phyloP scores from a whole-genome alignment of 768 basidiomycete genomes.

The Lactifluus echinatus region DNA sequence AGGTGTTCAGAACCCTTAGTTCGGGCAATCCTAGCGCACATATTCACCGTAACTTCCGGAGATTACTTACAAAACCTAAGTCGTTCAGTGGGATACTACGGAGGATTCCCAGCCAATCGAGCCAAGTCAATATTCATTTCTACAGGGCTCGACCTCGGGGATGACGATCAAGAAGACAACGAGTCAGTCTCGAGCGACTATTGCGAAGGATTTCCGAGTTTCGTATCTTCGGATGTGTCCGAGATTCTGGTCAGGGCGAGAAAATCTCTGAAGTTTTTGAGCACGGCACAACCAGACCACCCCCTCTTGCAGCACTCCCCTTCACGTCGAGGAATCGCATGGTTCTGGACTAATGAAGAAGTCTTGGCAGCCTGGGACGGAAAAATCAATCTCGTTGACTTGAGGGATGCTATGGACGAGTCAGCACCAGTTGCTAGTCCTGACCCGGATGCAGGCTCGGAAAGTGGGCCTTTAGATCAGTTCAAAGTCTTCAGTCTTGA shows the following conservation, averaged over 20 bases:
- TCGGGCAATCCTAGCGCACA: conserved; percentile 52
- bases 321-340: conserved; percentile 31
- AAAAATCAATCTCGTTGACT: neutral
- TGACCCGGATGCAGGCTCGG: neutral
- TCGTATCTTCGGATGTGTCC: conserved; percentile 46
- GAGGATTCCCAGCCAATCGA: neutral
- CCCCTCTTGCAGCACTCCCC: conserved; percentile 34
- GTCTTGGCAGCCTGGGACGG: conserved; percentile 41
- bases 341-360: conserved; percentile 57
- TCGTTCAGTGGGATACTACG: conserved; percentile 46
- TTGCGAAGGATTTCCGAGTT: conserved; percentile 43
- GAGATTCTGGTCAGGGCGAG: conserved; percentile 54
- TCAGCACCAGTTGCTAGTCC: neutral
- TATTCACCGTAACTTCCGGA: conserved; percentile 54
- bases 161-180: conserved; percentile 33
- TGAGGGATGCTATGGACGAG: neutral
- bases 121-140: conserved; percentile 1
- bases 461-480: conserved; percentile 10
- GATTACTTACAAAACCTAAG: conserved; percentile 55
- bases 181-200: conserved; percentile 28
- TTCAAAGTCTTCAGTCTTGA: conserved; percentile 60
- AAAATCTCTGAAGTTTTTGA: conserved; percentile 58
- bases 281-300: conserved; percentile 57
- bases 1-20: conserved; percentile 41
- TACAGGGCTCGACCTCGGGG: conserved; percentile 28